Percentiles rank a stretch among this genome's conserved stretches.
These are phyloP conservation scores for Chloris gayana DNA, from an alignment of 176 grass and related monocot species.

Conservation along the genomic window DNA sequence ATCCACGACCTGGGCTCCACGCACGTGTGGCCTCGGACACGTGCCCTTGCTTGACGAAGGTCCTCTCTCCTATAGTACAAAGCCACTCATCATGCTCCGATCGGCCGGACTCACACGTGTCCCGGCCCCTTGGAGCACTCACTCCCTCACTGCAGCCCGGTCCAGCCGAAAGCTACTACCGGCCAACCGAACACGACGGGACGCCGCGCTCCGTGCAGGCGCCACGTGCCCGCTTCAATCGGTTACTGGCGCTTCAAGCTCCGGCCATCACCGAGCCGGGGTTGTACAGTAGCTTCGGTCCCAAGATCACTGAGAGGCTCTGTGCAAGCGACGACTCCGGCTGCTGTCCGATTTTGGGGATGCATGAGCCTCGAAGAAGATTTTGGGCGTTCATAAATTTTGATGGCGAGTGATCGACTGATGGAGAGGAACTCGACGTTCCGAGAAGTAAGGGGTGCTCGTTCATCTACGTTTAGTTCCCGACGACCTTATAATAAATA, in stretches of 20 bases:
- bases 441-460: not conserved
- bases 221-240: not conserved
- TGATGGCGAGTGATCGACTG: not conserved
- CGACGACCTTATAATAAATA: not conserved
- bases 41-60: not conserved
- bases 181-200: not conserved
- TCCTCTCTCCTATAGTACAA: not conserved
- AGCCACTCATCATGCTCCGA: too few species aligned
- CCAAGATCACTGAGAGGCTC: not conserved
- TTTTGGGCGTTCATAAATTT: not conserved
- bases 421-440: not conserved
- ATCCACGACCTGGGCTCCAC: not conserved
- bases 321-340: not conserved
- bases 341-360: not conserved
- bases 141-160: not conserved
- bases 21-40: not conserved
- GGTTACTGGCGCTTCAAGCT: not conserved
- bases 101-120: not conserved
- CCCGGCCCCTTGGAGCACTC: not conserved
- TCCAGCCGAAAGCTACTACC: not conserved
- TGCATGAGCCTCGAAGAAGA: not conserved
- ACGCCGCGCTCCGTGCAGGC: not conserved
- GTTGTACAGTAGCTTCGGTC: not conserved
- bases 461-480: not conserved
- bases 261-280: not conserved